A percentile compares a stretch with the other conserved stretches of the same genome.
Evolutionary conservation across 2,329 filamentous ascomycete genomes (phyloP).

Genomic region (Myriosclerotinia scirpicola): DNA sequence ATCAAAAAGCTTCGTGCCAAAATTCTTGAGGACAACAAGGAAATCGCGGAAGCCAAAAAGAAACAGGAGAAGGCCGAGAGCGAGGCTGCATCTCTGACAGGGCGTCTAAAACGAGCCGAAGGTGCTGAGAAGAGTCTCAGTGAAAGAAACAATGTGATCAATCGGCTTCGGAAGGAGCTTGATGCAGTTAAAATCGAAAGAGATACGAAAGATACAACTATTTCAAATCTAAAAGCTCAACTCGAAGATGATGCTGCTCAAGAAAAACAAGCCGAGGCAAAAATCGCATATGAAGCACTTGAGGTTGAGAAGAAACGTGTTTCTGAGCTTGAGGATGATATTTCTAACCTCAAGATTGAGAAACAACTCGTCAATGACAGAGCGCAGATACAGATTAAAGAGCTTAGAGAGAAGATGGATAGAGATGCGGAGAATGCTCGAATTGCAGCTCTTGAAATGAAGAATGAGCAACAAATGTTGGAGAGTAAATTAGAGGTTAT

Average conservation of each 20-base stretch:
- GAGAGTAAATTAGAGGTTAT: conserved; percentile 90
- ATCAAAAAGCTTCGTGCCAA: conserved; percentile 79
- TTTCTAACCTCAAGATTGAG: conserved; percentile 71
- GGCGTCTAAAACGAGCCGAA: conserved; percentile 51
- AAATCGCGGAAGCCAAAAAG: conserved; percentile 57
- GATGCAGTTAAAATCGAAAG: conserved; percentile 62
- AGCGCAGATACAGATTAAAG: conserved; percentile 64
- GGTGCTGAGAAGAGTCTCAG: conserved; percentile 56
- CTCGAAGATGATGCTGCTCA: conserved; percentile 66
- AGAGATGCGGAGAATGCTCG: conserved; percentile 69
- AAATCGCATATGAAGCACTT: conserved; percentile 65
- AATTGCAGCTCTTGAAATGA: conserved; percentile 72
- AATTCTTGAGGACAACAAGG: conserved; percentile 64
- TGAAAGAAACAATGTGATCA: conserved; percentile 54
- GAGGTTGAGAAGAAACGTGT: conserved; percentile 61
- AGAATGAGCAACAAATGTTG: conserved; percentile 71
- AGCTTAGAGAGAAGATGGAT: conserved; percentile 71
- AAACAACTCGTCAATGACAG: conserved; percentile 74
- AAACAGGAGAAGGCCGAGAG: conserved; percentile 58
- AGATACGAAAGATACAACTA: conserved; percentile 61
- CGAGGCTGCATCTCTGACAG: conserved; percentile 51
- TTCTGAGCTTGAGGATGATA: conserved; percentile 56
- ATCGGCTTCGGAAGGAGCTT: conserved; percentile 56
- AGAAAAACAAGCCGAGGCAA: conserved; percentile 65
- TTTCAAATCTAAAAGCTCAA: conserved; percentile 68